A percentile compares a stretch with the other conserved stretches of the same genome.
Evolutionary conservation across 129 eudicot genomes (phyloP).

Genomic region (Centrapalus pauciflorus): DNA sequence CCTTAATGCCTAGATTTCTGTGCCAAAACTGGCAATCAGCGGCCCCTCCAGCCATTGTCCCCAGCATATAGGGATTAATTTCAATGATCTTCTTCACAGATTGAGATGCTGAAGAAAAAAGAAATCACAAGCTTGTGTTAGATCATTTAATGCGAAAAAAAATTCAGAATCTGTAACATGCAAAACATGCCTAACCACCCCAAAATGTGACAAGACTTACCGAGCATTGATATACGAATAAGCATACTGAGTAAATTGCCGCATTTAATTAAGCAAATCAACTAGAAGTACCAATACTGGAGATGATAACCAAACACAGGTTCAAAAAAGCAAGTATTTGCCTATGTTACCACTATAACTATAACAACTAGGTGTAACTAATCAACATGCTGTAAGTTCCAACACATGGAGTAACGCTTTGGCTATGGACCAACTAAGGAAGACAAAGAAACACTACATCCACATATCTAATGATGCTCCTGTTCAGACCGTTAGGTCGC

Average conservation of each 20-base stretch:
- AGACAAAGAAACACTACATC: too few species aligned
- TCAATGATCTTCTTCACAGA: conserved; percentile 98
- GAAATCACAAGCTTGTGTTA: neutral
- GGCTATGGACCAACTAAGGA: neutral
- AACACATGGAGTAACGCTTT: neutral
- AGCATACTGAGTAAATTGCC: neutral
- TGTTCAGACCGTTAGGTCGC: too few species aligned
- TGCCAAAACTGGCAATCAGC: conserved; percentile 99
- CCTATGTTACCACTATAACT: conserved; percentile 2
- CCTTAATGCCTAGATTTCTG: conserved; percentile 97
- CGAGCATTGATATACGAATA: neutral
- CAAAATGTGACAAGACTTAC: neutral
- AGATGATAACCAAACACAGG: neutral
- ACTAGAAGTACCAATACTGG: neutral
- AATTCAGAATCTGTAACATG: neutral
- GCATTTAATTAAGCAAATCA: neutral
- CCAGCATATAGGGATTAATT: conserved; percentile 95
- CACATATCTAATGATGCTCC: too few species aligned
- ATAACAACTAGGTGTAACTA: neutral
- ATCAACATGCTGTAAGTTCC: neutral
- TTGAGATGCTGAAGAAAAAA: conserved; percentile 66
- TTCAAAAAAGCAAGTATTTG: neutral
- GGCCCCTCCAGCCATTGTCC: conserved; percentile 99
- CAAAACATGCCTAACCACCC: neutral
- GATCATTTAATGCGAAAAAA: neutral